A percentile compares a stretch with the other conserved stretches of the same genome.
These are phyloP conservation scores for Lachancea dasiensis DNA, from an alignment of 805 yeast genomes.

Conservation along the genomic window DNA sequence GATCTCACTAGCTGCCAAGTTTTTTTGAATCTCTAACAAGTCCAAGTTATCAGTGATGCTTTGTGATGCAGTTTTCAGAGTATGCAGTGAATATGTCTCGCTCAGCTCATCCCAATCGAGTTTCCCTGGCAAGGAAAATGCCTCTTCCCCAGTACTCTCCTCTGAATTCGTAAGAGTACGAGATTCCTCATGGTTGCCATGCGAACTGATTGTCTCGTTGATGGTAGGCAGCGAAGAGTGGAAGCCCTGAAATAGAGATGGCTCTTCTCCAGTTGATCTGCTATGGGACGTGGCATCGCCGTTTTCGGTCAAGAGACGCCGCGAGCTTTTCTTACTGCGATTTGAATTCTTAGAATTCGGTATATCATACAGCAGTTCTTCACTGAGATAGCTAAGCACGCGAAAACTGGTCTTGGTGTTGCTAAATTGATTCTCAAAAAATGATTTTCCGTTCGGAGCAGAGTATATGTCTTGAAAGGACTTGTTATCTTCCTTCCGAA, in stretches of 20 bases:
- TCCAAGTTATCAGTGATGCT: constrained; percentile 44
- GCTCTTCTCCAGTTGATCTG: constrained; percentile 21
- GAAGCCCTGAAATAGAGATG: constrained; percentile 66
- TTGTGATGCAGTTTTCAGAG: constrained; percentile 34
- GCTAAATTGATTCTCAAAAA: constrained; percentile 34
- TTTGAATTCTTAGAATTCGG: constrained; percentile 33
- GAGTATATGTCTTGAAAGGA: constrained; percentile 28
- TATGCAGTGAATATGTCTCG: constrained; percentile 38
- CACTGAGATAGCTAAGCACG: constrained; percentile 51
- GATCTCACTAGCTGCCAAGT: constrained; percentile 58
- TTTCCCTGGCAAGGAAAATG: constrained; percentile 35
- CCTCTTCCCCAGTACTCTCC: constrained; percentile 11
- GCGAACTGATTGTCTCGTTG: constrained; percentile 37
- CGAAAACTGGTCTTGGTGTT: constrained; percentile 39
- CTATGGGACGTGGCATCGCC: constrained; percentile 12
- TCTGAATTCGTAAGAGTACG: constrained; percentile 9
- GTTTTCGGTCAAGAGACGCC: constrained; percentile 12
- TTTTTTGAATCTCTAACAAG: constrained; percentile 55
- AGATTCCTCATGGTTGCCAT: constrained; percentile 17
- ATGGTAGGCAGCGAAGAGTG: constrained; percentile 50
- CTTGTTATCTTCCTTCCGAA: constrained; percentile 9
- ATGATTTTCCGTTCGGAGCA: constrained; percentile 32
- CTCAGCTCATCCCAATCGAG: constrained; percentile 38
- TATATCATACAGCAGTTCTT: constrained; percentile 51
- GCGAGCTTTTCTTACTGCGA: background rate